Evolutionary conservation across 2,329 filamentous ascomycete genomes (phyloP).

Genomic region (Emergomyces africanus): DNA sequence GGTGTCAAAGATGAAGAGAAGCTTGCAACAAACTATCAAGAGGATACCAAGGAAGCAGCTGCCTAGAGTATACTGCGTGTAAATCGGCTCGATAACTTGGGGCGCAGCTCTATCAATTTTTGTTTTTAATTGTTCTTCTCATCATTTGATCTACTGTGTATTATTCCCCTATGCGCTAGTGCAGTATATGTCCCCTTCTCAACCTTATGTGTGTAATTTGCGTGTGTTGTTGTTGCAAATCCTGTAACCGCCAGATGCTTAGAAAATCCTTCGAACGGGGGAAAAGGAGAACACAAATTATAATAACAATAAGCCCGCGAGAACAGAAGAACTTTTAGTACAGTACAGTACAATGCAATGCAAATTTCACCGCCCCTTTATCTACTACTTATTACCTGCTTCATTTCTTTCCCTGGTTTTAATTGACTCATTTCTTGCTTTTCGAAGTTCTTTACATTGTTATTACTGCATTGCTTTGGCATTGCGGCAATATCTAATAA

Average conservation of each 20-base stretch:
- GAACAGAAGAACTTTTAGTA: neutral
- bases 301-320: too few relatives aligned
- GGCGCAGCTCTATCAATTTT: neutral
- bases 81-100: neutral
- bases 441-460: too few relatives aligned
- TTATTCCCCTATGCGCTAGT: neutral
- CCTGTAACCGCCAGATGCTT: neutral
- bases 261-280: neutral
- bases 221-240: neutral
- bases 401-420: too few relatives aligned
- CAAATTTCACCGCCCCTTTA: neutral
- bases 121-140: neutral
- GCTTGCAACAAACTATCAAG: neutral
- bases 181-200: neutral
- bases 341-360: neutral
- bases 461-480: too few relatives aligned
- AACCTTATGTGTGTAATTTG: neutral
- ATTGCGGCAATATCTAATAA: too few relatives aligned
- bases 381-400: neutral
- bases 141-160: neutral
- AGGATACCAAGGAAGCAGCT: neutral
- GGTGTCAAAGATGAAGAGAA: slow-evolving; percentile 16
- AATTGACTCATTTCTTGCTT: too few relatives aligned
- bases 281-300: too few relatives aligned
- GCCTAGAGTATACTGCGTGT: neutral